A percentile compares a stretch with the other conserved stretches of the same genome.
These are phyloP conservation scores for Mrakia gelida DNA, from an alignment of 768 basidiomycete species.

Conservation along the genomic window DNA sequence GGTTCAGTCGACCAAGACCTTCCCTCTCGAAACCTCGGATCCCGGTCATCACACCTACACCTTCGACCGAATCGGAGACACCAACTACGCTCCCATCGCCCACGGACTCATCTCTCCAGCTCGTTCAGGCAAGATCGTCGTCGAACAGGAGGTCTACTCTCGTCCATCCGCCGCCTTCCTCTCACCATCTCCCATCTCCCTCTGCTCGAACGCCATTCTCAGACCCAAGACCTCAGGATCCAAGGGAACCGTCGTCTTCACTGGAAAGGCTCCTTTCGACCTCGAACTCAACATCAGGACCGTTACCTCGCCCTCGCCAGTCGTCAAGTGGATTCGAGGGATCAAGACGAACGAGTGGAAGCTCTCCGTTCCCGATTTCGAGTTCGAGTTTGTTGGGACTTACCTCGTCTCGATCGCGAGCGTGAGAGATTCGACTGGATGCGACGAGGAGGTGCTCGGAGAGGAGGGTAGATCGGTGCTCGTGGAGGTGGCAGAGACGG, in stretches of 20 bases:
- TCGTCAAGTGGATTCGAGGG: conserved; percentile 45
- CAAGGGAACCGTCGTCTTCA: conserved; percentile 64
- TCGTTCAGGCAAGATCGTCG: conserved; percentile 64
- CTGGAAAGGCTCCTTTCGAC: conserved; percentile 81
- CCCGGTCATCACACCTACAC: conserved; percentile 83
- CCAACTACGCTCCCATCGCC: conserved; percentile 71
- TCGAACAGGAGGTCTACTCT: conserved; percentile 78
- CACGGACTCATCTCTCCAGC: conserved; percentile 50
- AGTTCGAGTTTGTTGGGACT: conserved; percentile 72
- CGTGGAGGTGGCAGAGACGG: conserved; percentile 93
- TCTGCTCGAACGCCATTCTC: conserved; percentile 70
- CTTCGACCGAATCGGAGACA: conserved; percentile 81
- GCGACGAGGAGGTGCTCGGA: conserved; percentile 49
- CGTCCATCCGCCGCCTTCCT: conserved; percentile 78
- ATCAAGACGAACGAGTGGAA: conserved; percentile 61
- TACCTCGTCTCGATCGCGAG: conserved; percentile 74
- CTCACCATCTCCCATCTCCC: conserved; percentile 58
- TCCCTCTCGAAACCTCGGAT: conserved; percentile 72
- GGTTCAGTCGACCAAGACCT: conserved; percentile 70
- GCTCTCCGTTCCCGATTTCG: conserved; percentile 60
- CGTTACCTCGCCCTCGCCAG: background rate
- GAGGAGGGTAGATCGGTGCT: conserved; percentile 1
- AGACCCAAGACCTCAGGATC: conserved; percentile 52
- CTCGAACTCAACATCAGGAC: conserved; percentile 62
- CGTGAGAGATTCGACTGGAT: conserved; percentile 73